Evolutionary conservation across 495 filamentous ascomycete genomes (phyloP), one percentile per base, ranked within the genome.

Genomic region (Lentithecium fluviatile): DNA sequence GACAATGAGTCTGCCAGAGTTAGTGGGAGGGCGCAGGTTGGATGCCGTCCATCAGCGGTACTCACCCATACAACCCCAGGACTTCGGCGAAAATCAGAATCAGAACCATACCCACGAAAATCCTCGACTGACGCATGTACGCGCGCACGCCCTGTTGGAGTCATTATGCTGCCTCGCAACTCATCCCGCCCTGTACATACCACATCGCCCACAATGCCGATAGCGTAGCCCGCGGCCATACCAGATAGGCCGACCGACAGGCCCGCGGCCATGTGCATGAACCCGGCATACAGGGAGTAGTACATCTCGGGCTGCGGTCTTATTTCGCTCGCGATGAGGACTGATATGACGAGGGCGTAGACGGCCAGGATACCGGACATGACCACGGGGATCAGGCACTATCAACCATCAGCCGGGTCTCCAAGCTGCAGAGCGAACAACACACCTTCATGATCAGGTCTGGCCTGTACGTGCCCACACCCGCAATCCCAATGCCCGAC

Each of bases 361-460:
- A 99, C 95, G 36, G 94, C 94, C 66, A 99, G 91, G 71, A 99
- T 99, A 82, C 94, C 94, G 71, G 94, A 95, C 94, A 99, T 99
- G 78, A 99, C 90, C 64, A 97, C 92, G 54, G 93, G 94, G 69
- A 95, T 93, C 37, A 96, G 80, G 47, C 89, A 95, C 91, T 92
- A 64, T 23, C 34, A 46, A 12, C 5, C n/a, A 23, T 69, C 24
- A 61, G 52, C 38, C 26, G 10, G 51, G 43, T 21, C 21, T 40
- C 1, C 4, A 15, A 13, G 8, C 2, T 32, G 20, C 8, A 25
- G 32, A 12, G 11, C 7, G 36, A 23, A 13, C 20, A 2, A 58
- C 74, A 52, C 79, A 85, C 91, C 87, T 97, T 99, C 94, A 99
- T 99, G 74, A 97, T 97, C 66, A 99, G 79, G 67, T 97, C 91